Conservation (phyloP, 495 filamentous ascomycete species). For the Penicillium mononematosum region DNA sequence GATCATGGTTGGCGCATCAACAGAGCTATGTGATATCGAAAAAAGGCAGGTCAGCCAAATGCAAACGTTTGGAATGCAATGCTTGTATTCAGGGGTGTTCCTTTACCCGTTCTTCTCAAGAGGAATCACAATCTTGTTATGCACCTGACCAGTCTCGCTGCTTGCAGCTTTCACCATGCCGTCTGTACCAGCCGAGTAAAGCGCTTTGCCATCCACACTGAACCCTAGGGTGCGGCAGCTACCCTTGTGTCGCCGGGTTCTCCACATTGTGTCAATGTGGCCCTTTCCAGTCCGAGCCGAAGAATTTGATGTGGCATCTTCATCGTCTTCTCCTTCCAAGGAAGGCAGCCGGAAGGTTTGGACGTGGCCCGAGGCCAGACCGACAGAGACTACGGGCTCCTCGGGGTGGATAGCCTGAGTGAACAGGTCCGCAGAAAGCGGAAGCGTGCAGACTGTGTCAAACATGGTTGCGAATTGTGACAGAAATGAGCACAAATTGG, state of each 20-base stretch:
- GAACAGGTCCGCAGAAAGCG: slow-evolving; percentile 85
- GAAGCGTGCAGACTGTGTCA: slow-evolving; percentile 86
- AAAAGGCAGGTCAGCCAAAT: slow-evolving; percentile 6
- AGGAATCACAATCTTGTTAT: slow-evolving; percentile 64
- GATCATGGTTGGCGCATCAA: slow-evolving; percentile 73
- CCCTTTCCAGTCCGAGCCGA: slow-evolving; percentile 59
- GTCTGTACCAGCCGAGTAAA: slow-evolving; percentile 91
- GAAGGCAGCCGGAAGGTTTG: slow-evolving; percentile 77
- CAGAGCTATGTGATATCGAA: slow-evolving; percentile 25
- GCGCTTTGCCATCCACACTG: slow-evolving; percentile 66
- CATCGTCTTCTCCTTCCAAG: slow-evolving; percentile 44
- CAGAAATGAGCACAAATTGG: neutral
- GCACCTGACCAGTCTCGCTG: slow-evolving; percentile 74
- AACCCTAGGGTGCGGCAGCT: slow-evolving; percentile 81
- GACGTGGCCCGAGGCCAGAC: slow-evolving; percentile 82
- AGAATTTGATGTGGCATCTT: slow-evolving; percentile 45
- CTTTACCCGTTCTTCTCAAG: slow-evolving; percentile 40
- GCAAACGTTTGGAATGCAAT: slow-evolving; percentile 13
- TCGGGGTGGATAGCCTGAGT: slow-evolving; percentile 81
- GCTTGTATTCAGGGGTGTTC: slow-evolving; percentile 12
- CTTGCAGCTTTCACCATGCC: slow-evolving; percentile 84
- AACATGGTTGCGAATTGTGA: slow-evolving; percentile 52
- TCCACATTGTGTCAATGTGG: slow-evolving; percentile 80
- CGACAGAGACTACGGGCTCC: slow-evolving; percentile 79
- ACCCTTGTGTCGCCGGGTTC: slow-evolving; percentile 85